phyloP scores from a whole-genome alignment of 2,329 filamentous ascomycete genomes.

The Truncatella angustata region DNA sequence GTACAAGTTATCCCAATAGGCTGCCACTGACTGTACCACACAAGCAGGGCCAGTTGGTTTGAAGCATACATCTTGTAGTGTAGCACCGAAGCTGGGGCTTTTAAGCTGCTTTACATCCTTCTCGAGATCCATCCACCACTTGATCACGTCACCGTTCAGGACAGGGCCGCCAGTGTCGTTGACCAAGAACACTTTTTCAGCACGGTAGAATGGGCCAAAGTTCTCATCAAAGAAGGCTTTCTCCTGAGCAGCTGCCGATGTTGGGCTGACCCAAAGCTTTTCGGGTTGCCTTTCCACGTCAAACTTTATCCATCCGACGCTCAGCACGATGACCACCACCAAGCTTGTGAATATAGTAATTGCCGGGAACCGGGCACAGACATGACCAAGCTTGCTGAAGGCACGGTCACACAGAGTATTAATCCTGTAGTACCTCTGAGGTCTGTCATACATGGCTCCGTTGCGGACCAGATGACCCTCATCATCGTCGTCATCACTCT shows the following conservation, averaged over 20 bases:
- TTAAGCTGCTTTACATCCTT: conserved; percentile 70
- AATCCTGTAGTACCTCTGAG: conserved; percentile 75
- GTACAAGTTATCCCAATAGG: conserved; percentile 76
- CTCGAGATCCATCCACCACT: conserved; percentile 94
- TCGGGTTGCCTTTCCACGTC: conserved; percentile 89
- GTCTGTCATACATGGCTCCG: conserved; percentile 73
- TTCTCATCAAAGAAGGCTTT: conserved; percentile 91
- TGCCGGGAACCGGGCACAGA: conserved; percentile 78
- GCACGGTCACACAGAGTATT: conserved; percentile 79
- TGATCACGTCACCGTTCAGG: conserved; percentile 80
- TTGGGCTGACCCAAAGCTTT: conserved; percentile 93
- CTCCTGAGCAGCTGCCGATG: conserved; percentile 84
- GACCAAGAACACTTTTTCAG: conserved; percentile 89
- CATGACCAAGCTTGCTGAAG: conserved; percentile 77
- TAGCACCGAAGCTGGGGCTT: conserved; percentile 65
- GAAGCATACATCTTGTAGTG: conserved; percentile 84
- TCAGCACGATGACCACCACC: conserved; percentile 74
- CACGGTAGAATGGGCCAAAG: conserved; percentile 94
- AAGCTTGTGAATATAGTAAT: conserved; percentile 78
- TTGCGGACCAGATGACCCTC: conserved; percentile 82
- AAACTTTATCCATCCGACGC: conserved; percentile 84
- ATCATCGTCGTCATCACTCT: conserved; percentile 88
- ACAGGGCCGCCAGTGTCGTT: conserved; percentile 81
- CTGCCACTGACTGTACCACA: conserved; percentile 88
- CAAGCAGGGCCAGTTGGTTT: conserved; percentile 89